Conservation (phyloP, 2,329 filamentous ascomycete genomes). For the Ceratocystiopsis brevicomis region DNA sequence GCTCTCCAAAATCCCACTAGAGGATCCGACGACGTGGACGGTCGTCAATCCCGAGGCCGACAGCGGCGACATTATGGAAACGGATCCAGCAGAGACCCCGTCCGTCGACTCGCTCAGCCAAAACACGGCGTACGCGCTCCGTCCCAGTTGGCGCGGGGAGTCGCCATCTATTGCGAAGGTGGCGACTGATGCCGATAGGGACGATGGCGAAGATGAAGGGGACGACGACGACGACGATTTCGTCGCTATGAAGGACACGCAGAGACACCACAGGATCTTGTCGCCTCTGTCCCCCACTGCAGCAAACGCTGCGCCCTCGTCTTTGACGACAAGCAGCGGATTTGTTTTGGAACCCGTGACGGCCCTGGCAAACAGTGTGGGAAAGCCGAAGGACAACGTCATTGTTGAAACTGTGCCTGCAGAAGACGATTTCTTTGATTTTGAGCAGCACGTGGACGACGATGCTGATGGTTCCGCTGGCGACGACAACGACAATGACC, state of each 20-base stretch:
- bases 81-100: too few relatives aligned
- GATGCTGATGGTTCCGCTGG: background rate
- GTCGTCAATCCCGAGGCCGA: slow-evolving; percentile 13
- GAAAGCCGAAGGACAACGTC: background rate
- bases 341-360: too few relatives aligned
- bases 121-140: too few relatives aligned
- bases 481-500: slow-evolving; percentile 13
- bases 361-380: too few relatives aligned
- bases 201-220: background rate
- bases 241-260: slow-evolving; percentile 5
- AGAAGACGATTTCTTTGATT: slow-evolving; percentile 9
- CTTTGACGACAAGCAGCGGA: too few relatives aligned
- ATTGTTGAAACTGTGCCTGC: background rate
- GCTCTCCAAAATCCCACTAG: slow-evolving; percentile 17
- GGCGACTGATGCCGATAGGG: too few relatives aligned
- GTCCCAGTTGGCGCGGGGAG: too few relatives aligned
- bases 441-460: slow-evolving; percentile 7
- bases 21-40: slow-evolving; percentile 18
- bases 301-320: too few relatives aligned
- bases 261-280: too few relatives aligned
- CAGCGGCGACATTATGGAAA: background rate
- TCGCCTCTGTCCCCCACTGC: too few relatives aligned
- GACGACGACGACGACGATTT: slow-evolving; percentile 6
- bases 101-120: too few relatives aligned
- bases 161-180: background rate